These are phyloP conservation scores for Monosporascus sp. DNA, from an alignment of 2,329 filamentous ascomycete genomes.

Conservation along the genomic window DNA sequence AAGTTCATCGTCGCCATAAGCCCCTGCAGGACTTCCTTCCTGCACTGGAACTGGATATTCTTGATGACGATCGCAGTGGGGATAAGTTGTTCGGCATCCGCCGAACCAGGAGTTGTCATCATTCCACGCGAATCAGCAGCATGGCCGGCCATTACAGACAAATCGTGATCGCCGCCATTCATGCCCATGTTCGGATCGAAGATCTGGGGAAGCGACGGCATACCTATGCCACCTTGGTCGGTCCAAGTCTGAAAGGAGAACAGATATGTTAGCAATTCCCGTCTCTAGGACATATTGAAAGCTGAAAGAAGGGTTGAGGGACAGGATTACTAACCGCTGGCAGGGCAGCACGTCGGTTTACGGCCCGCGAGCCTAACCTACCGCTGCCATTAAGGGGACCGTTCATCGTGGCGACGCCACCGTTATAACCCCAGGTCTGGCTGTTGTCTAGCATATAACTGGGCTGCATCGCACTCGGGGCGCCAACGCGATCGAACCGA, in stretches of 20 bases:
- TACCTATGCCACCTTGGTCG: constrained; percentile 39
- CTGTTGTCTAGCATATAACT: constrained; percentile 60
- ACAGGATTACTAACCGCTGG: constrained; percentile 60
- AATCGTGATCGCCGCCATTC: constrained; percentile 35
- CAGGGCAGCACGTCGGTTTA: constrained; percentile 56
- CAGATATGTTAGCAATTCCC: constrained; percentile 8
- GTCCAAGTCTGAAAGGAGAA: constrained; percentile 41
- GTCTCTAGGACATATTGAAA: neutral
- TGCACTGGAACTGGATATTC: constrained; percentile 97
- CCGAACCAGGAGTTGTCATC: constrained; percentile 37
- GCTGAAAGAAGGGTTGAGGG: constrained; percentile 7
- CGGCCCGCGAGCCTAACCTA: constrained; percentile 44
- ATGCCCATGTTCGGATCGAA: constrained; percentile 31
- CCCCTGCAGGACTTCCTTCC: constrained; percentile 89
- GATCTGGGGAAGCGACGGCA: constrained; percentile 33
- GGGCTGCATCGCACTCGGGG: constrained; percentile 32
- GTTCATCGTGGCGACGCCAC: constrained; percentile 58
- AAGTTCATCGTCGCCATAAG: constrained; percentile 94
- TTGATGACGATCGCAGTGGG: constrained; percentile 99
- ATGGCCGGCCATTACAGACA: constrained; percentile 22
- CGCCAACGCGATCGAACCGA: constrained; percentile 32
- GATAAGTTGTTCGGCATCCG: constrained; percentile 80
- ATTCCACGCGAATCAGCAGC: constrained; percentile 36
- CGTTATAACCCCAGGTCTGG: constrained; percentile 73
- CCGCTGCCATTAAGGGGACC: constrained; percentile 61